Evolutionary conservation across 306 rosid species (phyloP), one percentile per base, ranked within the genome.

Genomic region (Abrus precatorius): DNA sequence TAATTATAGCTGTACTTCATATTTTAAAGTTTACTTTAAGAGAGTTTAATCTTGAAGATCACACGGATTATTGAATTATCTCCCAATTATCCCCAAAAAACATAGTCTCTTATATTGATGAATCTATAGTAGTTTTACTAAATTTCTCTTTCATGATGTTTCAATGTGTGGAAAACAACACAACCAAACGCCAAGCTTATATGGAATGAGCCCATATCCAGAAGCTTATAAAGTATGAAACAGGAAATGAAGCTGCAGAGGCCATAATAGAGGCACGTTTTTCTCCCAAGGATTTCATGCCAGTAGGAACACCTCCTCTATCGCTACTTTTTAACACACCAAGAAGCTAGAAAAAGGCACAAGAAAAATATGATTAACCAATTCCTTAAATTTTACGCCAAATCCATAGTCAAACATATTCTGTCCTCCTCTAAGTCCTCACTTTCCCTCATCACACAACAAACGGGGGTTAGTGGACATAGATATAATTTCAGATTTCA

Each of bases 351-450:
- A 48, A 66, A 57, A 56, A 62, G 61, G 20, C 14, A 69, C 27
- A 56, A 9, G 33, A 36, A 57, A 56, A 75, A 75, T 2, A 57
- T n/a, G 41, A 63, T 36, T 32, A 36, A 30, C 1, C 32, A 55
- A 67, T 81, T 67, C 71, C 85, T 70, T 76, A 36, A 13, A 9
- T 49, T 60, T 74, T 72, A 84, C 81, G 87, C 62, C 69, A 84
- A 79, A 76, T 29, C 28, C 47, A 56, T 41, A 47, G 71, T 80
- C 83, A 85, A 75, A 84, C 71, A 62, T 45, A 80, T 69, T 80
- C 67, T 60, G 65, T 79, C 80, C 54, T 20, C 34, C 34, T 79
- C 34, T 79, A 33, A 5, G 5, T 63, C 12, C 40, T 11, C 14
- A 57, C 64, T 33, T 33, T 61, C 44, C 33, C 67, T 32, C 9